Conservation (phyloP, 2,329 filamentous ascomycete species). For the Alternaria novae-zelandiae region DNA sequence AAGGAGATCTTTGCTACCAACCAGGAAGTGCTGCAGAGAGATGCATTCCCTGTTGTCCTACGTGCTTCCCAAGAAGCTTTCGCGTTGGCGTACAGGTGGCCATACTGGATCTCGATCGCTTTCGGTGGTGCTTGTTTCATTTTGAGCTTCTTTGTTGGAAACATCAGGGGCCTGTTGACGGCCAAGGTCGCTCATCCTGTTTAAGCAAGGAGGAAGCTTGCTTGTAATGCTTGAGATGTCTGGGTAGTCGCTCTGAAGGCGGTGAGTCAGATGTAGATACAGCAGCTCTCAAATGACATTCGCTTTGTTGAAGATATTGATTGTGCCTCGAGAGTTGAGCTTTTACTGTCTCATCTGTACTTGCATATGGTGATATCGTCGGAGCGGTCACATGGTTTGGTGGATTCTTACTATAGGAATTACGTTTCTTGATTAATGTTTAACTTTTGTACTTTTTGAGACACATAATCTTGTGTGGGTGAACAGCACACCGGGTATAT, state of each 20-base stretch:
- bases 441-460: neutral
- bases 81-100: slow-evolving; percentile 64
- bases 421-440: neutral
- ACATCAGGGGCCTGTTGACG: slow-evolving; percentile 53
- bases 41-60: slow-evolving; percentile 54
- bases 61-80: slow-evolving; percentile 63
- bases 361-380: neutral
- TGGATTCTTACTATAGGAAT: neutral
- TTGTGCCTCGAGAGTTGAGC: neutral
- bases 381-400: neutral
- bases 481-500: neutral
- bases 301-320: neutral
- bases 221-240: neutral
- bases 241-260: neutral
- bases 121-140: slow-evolving; percentile 65
- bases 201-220: neutral
- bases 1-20: slow-evolving; percentile 56
- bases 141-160: slow-evolving; percentile 64
- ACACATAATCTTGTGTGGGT: neutral
- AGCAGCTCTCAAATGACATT: neutral
- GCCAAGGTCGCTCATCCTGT: slow-evolving; percentile 20
- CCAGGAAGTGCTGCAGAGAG: slow-evolving; percentile 51
- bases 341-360: accelerated
- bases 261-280: neutral
- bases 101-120: slow-evolving; percentile 68